Evolutionary conservation across 2,329 filamentous ascomycete species (phyloP), one percentile per base, ranked within the genome.

Genomic region (Cercospora janseana): DNA sequence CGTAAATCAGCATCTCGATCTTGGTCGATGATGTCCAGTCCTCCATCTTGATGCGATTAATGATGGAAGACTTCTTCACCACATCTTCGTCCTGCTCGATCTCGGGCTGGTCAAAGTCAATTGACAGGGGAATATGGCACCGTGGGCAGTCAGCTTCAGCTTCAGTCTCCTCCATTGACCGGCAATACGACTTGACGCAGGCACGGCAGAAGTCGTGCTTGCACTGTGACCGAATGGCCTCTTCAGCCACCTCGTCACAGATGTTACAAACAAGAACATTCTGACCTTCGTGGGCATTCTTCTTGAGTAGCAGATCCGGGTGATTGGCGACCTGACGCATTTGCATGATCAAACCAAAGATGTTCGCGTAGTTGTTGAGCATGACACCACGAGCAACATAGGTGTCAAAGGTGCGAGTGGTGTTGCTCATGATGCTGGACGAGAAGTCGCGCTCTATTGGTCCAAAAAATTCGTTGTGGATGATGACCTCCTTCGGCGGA

Each of bases 281-380:
- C 69, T 95, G 89, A 2, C 91, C 91, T 46, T 87, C 88, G 60
- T 90, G 83, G 2, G 79, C 80, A 55, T 92, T 82, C 72, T 93
- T 96, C 74, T 92, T 94, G 55, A 97, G 72, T 41, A 98, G 87
- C 27, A 98, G 72, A 71, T 98, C 93, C 0, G 93, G 93, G 66
- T 98, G 93, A 60, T 98, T 93, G 6, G 93, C 90, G 20, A 96
- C 88, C 72, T 98, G 93, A 48, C 93, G 86, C 92, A 98, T 97
- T 70, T 95, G 91, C 89, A 97, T 97, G 65, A 98, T 96, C 48
- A 98, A 79, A 65, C 91, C 92, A 63, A 98, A 98, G 58, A 98
- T 97, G 68, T 98, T 98, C 73, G 93, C 93, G 61, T 97, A 97
- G 67, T 96, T 95, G 76, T 97, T 78, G 44, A 98, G 79, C 70